Evolutionary conservation across 1,139 yeast genomes (phyloP).

Genomic region (Geotrichum armillariae): DNA sequence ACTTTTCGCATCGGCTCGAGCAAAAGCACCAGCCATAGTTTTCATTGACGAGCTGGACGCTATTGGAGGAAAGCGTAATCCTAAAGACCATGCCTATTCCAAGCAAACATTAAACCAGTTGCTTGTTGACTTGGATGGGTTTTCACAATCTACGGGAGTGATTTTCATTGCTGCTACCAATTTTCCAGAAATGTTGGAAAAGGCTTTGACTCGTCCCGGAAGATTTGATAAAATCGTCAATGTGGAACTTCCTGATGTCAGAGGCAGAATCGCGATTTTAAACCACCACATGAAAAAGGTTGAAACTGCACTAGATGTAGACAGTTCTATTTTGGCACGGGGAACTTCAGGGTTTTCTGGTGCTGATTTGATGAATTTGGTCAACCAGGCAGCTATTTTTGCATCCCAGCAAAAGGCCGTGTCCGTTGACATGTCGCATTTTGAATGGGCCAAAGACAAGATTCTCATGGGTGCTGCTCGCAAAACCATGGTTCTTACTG

Average conservation of each 20-base stretch:
- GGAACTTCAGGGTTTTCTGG: constrained; percentile 98
- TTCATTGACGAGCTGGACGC: constrained; percentile 98
- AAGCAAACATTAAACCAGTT: constrained; percentile 95
- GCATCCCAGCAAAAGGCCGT: constrained; percentile 93
- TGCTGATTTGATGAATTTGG: constrained; percentile 93
- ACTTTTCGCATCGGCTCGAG: constrained; percentile 87
- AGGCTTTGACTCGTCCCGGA: constrained; percentile 97
- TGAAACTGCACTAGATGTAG: constrained; percentile 80
- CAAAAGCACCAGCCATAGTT: constrained; percentile 94
- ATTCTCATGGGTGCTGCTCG: constrained; percentile 98
- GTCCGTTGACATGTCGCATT: constrained; percentile 85
- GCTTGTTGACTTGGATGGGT: constrained; percentile 94
- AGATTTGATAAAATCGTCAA: constrained; percentile 95
- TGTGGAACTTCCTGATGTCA: constrained; percentile 95
- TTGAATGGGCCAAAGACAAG: constrained; percentile 99
- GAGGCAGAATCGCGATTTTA: constrained; percentile 93
- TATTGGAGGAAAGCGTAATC: constrained; percentile 96
- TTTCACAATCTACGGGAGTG: constrained; percentile 88
- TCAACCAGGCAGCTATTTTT: constrained; percentile 96
- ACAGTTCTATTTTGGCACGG: constrained; percentile 85
- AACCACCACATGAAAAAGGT: constrained; percentile 91
- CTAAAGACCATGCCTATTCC: constrained; percentile 96
- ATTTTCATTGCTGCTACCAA: constrained; percentile 97
- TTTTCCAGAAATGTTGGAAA: constrained; percentile 94
- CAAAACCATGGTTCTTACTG: constrained; percentile 97